Conservation (phyloP, 2,329 filamentous ascomycete species). For the Aspergillus ochraceus region DNA sequence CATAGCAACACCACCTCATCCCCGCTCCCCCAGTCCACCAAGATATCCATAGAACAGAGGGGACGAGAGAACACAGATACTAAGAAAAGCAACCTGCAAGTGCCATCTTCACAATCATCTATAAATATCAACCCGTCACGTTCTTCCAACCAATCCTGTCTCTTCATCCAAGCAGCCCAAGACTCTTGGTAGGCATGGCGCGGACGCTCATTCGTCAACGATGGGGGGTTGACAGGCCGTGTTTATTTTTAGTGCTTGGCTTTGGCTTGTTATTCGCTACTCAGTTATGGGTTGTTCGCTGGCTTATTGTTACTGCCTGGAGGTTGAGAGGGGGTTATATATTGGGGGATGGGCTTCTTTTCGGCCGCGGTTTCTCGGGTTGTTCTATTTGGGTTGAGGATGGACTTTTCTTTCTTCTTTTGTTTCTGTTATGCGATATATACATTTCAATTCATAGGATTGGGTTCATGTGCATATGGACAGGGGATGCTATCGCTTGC, state of each 20-base stretch:
- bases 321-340: background rate
- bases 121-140: background rate
- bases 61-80: no score
- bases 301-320: background rate
- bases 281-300: background rate
- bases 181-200: background rate
- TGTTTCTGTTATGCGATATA: background rate
- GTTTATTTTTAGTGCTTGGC: slow-evolving; percentile 10
- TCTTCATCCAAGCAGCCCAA: background rate
- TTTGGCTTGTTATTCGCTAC: no score
- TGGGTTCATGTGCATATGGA: background rate
- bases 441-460: background rate
- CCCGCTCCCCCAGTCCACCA: no score
- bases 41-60: no score
- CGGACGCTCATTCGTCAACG: background rate
- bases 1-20: background rate
- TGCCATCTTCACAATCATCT: background rate
- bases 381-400: no score
- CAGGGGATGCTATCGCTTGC: background rate
- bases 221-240: background rate
- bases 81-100: background rate
- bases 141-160: background rate
- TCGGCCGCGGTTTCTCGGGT: no score
- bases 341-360: background rate
- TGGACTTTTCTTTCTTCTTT: background rate